Evolutionary conservation across 2,329 filamentous ascomycete genomes (phyloP).

Genomic region (Fusarium illudens): DNA sequence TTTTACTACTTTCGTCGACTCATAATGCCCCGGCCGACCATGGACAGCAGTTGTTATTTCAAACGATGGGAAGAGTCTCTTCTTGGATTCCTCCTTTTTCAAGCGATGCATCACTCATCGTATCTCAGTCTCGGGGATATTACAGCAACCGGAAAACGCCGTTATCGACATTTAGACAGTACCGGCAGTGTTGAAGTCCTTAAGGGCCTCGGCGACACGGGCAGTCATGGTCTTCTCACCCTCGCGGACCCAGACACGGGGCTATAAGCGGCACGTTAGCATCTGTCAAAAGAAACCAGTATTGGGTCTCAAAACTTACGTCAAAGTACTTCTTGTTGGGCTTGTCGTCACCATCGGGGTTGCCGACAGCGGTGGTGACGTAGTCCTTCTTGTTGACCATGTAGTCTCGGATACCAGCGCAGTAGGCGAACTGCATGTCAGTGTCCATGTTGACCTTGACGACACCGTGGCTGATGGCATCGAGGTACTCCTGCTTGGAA

Average conservation of each 20-base stretch:
- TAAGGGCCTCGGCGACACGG: conserved; percentile 81
- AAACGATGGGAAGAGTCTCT: conserved; percentile 16
- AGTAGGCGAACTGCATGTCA: conserved; percentile 95
- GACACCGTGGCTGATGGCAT: conserved; percentile 91
- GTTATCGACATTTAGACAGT: conserved; percentile 45
- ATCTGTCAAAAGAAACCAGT: background rate
- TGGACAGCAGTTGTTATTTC: conserved; percentile 24
- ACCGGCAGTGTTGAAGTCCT: conserved; percentile 79
- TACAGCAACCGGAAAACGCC: conserved; percentile 19
- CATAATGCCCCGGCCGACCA: conserved; percentile 28
- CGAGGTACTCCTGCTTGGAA: conserved; percentile 86
- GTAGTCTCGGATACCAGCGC: conserved; percentile 92
- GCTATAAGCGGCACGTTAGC: conserved; percentile 55
- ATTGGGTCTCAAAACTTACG: conserved; percentile 45
- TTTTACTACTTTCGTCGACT: conserved; percentile 39
- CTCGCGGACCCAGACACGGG: conserved; percentile 93
- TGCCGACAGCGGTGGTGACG: conserved; percentile 85
- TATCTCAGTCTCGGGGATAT: conserved; percentile 28
- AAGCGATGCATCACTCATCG: conserved; percentile 26
- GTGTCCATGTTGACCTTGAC: conserved; percentile 99
- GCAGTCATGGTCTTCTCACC: conserved; percentile 96
- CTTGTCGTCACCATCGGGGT: conserved; percentile 96
- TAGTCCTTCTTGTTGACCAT: conserved; percentile 96
- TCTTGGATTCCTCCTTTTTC: conserved; percentile 19
- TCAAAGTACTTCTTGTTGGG: conserved; percentile 98